These are phyloP conservation scores for Sporisorium reilianum DNA, from an alignment of 1,284 basidiomycete species.

Conservation along the genomic window DNA sequence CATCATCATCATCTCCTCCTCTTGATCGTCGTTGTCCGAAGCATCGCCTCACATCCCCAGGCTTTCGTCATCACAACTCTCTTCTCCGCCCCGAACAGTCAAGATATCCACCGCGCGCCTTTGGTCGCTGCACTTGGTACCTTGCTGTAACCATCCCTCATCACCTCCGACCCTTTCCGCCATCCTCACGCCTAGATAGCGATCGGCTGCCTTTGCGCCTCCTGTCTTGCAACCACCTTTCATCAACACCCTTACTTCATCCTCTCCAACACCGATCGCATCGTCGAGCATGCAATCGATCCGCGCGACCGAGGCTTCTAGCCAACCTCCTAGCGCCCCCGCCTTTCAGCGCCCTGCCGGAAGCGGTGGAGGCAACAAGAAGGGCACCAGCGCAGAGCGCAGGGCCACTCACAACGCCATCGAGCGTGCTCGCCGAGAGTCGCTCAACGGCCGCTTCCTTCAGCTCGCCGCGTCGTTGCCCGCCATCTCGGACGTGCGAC, in stretches of 20 bases:
- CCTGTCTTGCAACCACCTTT: not conserved
- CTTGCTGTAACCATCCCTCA: not conserved
- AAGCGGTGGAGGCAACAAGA: constrained; percentile 61
- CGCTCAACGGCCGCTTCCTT: constrained; percentile 61
- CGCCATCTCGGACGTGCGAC: constrained; percentile 56
- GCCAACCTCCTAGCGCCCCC: constrained; percentile 19
- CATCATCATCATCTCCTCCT: constrained; percentile 10
- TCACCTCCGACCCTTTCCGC: not conserved
- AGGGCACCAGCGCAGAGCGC: constrained; percentile 60
- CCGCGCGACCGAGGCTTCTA: constrained; percentile 17
- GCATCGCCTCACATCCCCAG: not conserved
- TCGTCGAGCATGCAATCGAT: constrained; percentile 26
- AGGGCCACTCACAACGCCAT: constrained; percentile 64
- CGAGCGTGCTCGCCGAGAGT: constrained; percentile 61
- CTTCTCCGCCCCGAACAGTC: not conserved
- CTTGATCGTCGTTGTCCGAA: constrained; percentile 3
- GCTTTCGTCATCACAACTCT: not conserved
- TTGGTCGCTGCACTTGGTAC: constrained; percentile 46
- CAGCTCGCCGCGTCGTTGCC: constrained; percentile 59
- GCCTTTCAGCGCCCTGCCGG: constrained; percentile 41
- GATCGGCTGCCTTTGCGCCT: constrained; percentile 26
- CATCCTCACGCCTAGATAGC: constrained; percentile 6
- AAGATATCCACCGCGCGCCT: constrained; percentile 48
- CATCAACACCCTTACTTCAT: not conserved
- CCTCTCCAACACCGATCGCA: not conserved